Base-by-base conservation (phyloP, 306 rosid species). In the Clitoria ternatea region DNA sequence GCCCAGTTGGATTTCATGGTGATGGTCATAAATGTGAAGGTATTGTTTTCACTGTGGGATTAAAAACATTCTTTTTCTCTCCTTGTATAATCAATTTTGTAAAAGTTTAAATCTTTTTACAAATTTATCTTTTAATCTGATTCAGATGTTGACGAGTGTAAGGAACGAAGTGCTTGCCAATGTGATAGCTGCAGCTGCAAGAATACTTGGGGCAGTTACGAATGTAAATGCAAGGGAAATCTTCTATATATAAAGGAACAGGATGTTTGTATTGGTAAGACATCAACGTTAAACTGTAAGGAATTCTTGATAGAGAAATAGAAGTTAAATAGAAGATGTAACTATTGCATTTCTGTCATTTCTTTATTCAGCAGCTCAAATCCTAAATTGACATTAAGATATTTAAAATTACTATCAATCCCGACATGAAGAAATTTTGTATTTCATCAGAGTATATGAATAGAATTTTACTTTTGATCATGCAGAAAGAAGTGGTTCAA, bases 21-120 rank as follows among this genome's bases (percentile, higher is more conserved):
- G 84, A 90, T 33, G 97, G 98, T n/a, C 20, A 66, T 7, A 80
- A 72, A 18, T 93, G 97, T 20, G 78, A 82, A 84, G 98, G 98
- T 93, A 49, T 76, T 40, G n/a, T 30, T 69, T 71, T 50, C 37
- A 32, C 14, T 19, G 15, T 69, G 18, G 33, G 68, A 52, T 48
- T 19, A 24, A 55, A 14, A 50, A 50, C 36, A 15, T 17, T 26
- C 10, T 53, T 3, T 20, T 11, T 4, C 59, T 4, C 54, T 45
- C 43, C 71, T 47, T 39, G 39, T 27, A 44, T 36, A 42, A 50
- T 53, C 22, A 20, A 49, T 35, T 35, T 70, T 30, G 10, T 1
- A 6, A 42, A 48, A 35, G 4, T 40, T 19, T 36, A 5, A 60
- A 5, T 64, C 19, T 56, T 32, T 6, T 30, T 36, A 14, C 44